Conservation (phyloP, 148 eudicot species). For the Salicornia ramosissima region DNA sequence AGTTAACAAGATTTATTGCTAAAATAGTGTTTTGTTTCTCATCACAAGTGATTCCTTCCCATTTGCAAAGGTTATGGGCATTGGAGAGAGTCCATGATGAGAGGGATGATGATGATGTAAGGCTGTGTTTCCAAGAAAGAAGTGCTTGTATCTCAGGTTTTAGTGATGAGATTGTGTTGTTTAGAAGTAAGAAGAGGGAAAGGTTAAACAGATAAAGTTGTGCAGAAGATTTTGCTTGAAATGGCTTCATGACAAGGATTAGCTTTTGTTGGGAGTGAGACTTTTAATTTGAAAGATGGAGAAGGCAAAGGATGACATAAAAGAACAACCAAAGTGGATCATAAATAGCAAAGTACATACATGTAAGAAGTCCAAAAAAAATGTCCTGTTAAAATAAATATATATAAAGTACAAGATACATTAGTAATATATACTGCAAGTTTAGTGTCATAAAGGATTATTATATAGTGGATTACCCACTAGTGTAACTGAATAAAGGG, state of each 20-base stretch:
- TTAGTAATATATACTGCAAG: no score
- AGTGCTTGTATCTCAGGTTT: slow-evolving; percentile 9
- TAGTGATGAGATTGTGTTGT: slow-evolving; percentile 13
- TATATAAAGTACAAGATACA: no score
- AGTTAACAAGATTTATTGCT: slow-evolving; percentile 14
- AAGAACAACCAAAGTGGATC: no score
- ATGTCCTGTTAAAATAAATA: no score
- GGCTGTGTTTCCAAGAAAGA: slow-evolving; percentile 14
- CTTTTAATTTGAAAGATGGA: no score
- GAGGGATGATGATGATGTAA: background rate
- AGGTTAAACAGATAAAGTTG: background rate
- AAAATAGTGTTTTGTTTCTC: background rate
- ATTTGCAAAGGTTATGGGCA: slow-evolving; percentile 18
- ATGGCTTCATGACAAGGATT: slow-evolving; percentile 7
- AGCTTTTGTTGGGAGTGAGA: no score
- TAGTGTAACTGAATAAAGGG: no score
- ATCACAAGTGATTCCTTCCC: slow-evolving; percentile 26
- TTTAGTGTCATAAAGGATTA: no score
- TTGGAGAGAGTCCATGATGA: slow-evolving; percentile 22
- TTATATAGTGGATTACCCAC: no score
- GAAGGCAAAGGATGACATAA: no score
- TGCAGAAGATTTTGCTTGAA: background rate
- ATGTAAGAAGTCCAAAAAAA: no score
- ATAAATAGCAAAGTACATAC: no score
- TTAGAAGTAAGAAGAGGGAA: slow-evolving; percentile 5